These are phyloP conservation scores for Chlorella variabilis DNA, from an alignment of 163 green algal species.

Conservation along the genomic window DNA sequence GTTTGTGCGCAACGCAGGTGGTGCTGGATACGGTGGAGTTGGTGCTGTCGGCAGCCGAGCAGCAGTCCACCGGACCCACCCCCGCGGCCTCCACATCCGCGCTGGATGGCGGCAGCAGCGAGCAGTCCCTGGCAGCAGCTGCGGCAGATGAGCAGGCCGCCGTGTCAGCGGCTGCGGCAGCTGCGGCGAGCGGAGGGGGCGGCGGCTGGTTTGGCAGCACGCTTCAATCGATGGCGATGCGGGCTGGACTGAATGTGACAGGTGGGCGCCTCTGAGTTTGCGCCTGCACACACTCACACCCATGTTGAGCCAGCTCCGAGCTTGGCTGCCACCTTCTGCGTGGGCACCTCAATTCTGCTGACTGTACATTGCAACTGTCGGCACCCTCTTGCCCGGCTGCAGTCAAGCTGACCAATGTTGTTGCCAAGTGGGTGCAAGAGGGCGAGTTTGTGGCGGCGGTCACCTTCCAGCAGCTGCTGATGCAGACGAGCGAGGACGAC, in stretches of 20 bases:
- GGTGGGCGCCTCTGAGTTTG: not conserved
- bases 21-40: constrained; percentile 35
- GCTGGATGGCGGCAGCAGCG: not conserved
- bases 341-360: not conserved
- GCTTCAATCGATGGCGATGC: constrained; percentile 52
- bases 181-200: not conserved
- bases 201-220: constrained; percentile 52
- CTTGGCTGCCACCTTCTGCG: no score
- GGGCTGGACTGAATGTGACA: constrained; percentile 46
- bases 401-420: constrained; percentile 55
- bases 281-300: no score
- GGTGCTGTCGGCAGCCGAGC: constrained; percentile 4
- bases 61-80: not conserved
- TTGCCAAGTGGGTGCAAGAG: constrained; percentile 46
- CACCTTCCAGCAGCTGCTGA: constrained; percentile 44
- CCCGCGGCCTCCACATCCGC: not conserved
- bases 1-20: not conserved
- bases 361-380: no score
- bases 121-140: not conserved
- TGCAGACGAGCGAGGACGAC: constrained; percentile 29
- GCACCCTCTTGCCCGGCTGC: not conserved
- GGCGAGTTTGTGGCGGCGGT: constrained; percentile 33
- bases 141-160: not conserved
- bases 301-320: no score
- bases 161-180: not conserved